Evolutionary conservation across 257 asterid species (phyloP).

Genomic region (Leptodermis oblonga): DNA sequence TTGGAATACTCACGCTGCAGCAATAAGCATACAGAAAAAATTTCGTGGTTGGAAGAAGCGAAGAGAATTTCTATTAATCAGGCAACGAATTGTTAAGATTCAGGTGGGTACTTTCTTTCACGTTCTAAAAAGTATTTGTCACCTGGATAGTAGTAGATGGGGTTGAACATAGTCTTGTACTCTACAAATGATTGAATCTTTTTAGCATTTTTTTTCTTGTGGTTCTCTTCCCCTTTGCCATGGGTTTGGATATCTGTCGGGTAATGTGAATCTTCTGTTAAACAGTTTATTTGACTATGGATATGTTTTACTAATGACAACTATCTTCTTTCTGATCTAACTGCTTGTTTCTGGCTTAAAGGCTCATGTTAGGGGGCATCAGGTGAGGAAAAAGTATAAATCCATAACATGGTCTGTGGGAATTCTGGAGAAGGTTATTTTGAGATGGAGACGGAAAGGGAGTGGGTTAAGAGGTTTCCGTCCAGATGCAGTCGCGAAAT

Average conservation of each 20-base stretch:
- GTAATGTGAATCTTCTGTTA: not conserved
- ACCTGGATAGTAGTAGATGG: not conserved
- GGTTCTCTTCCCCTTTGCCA: no score
- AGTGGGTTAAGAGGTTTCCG: constrained; percentile 84
- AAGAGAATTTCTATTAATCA: constrained; percentile 62
- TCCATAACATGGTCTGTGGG: constrained; percentile 91
- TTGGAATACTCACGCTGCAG: constrained; percentile 68
- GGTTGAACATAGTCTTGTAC: not conserved
- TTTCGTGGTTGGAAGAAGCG: constrained; percentile 93
- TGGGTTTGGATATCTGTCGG: not conserved
- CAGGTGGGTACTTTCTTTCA: constrained; percentile 55
- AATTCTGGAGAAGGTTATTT: constrained; percentile 80
- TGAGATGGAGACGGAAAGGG: constrained; percentile 95
- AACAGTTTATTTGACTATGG: not conserved
- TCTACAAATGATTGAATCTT: not conserved
- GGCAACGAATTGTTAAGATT: constrained; percentile 82
- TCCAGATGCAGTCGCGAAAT: constrained; percentile 45
- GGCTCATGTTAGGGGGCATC: constrained; percentile 99
- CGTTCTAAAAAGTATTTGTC: no score
- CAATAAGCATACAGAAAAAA: constrained; percentile 78
- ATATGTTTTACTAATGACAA: not conserved
- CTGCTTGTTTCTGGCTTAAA: constrained; percentile 32
- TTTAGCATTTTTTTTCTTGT: not conserved
- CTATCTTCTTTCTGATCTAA: constrained; percentile 20
- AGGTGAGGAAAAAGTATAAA: constrained; percentile 83